These are phyloP conservation scores for Ophiosphaerella narmari DNA, from an alignment of 2,329 filamentous ascomycete genomes.

Conservation along the genomic window DNA sequence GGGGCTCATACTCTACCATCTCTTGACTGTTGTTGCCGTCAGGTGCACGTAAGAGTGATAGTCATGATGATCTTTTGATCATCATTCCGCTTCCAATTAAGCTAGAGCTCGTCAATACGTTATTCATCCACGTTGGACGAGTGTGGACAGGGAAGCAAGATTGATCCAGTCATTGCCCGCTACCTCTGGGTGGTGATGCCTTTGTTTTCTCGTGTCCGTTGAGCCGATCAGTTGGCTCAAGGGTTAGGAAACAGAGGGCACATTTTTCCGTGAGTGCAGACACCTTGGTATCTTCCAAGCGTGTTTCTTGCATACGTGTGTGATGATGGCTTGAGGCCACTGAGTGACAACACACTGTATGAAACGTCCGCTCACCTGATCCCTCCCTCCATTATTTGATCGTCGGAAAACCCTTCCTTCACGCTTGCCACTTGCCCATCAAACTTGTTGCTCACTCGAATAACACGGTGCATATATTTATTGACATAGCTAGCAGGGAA, in stretches of 20 bases:
- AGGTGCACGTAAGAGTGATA: neutral
- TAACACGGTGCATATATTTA: constrained; percentile 9
- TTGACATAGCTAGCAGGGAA: no score
- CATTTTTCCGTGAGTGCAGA: constrained; percentile 18
- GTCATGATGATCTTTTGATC: constrained; percentile 5
- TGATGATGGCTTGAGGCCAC: no score
- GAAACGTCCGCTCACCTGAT: neutral
- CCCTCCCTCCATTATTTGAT: constrained; percentile 2
- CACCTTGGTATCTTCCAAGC: no score
- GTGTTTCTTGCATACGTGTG: no score
- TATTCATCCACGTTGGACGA: constrained; percentile 42
- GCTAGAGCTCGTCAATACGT: constrained; percentile 49
- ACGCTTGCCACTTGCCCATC: constrained; percentile 10
- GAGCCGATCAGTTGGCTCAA: constrained; percentile 29
- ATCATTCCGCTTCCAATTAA: constrained; percentile 44
- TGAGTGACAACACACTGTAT: no score
- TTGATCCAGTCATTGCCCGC: constrained; percentile 27
- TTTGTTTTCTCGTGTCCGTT: constrained; percentile 26
- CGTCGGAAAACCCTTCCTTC: constrained; percentile 10
- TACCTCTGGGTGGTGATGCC: constrained; percentile 38
- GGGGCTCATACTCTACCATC: constrained; percentile 8
- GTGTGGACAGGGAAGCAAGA: constrained; percentile 52
- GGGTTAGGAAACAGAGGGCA: constrained; percentile 31
- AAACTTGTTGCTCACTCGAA: constrained; percentile 15
- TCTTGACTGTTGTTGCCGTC: constrained; percentile 11